Conservation (phyloP, 371 early-diverging fungal genomes). For the Mucor indicus region DNA sequence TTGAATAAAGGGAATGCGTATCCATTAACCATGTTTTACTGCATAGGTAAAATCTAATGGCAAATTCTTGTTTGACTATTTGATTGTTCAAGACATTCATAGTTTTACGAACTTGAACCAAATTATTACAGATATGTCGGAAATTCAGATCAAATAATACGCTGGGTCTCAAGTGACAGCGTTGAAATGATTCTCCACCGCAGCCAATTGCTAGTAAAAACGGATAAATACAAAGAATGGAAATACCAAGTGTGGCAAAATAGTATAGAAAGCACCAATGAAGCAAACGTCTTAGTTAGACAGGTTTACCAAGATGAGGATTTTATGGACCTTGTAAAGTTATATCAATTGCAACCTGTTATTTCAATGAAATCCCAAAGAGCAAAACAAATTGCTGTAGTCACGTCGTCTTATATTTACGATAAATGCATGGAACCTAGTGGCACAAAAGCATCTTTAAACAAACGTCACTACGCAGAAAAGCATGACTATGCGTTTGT, state of each 20-base stretch:
- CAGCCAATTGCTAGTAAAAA: neutral
- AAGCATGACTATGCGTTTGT: slow-evolving; percentile 56
- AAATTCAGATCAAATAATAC: neutral
- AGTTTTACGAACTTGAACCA: slow-evolving; percentile 31
- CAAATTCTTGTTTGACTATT: slow-evolving; percentile 25
- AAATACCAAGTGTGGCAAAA: slow-evolving; percentile 33
- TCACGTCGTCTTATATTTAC: slow-evolving; percentile 61
- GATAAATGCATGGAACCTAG: slow-evolving; percentile 64
- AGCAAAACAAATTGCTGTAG: slow-evolving; percentile 38
- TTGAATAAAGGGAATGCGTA: slow-evolving; percentile 5
- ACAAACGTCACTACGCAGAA: slow-evolving; percentile 50
- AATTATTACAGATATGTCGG: slow-evolving; percentile 17
- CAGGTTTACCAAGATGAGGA: slow-evolving; percentile 42
- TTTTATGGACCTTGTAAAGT: slow-evolving; percentile 4
- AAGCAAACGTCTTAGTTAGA: slow-evolving; percentile 26
- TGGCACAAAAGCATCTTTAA: slow-evolving; percentile 40
- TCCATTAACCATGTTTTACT: slow-evolving; percentile 9
- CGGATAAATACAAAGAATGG: neutral
- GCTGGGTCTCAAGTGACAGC: slow-evolving; percentile 11
- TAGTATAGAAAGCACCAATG: slow-evolving; percentile 36
- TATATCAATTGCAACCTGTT: slow-evolving; percentile 3
- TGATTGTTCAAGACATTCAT: slow-evolving; percentile 38
- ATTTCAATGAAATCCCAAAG: slow-evolving; percentile 1
- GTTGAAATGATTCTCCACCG: slow-evolving; percentile 15
- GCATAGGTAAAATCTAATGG: too few species aligned